Evolutionary conservation across 495 filamentous ascomycete species (phyloP), one percentile per base, ranked within the genome.

Genomic region (Stereocaulon alpinum): DNA sequence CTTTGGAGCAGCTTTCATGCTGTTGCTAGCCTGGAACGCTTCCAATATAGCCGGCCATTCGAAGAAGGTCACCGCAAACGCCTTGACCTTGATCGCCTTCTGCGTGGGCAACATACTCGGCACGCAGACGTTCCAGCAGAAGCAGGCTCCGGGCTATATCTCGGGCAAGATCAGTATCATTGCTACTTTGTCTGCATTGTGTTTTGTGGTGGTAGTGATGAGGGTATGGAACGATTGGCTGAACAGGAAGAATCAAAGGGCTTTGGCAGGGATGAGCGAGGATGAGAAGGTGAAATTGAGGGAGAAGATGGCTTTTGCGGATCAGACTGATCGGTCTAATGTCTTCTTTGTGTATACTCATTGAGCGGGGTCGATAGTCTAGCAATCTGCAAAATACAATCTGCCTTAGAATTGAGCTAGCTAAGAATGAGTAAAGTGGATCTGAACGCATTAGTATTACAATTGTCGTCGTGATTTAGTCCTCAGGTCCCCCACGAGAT

Each of bases 81-180:
- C 74, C 0, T 66, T 78, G 29, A 67, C 77, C 1, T 72, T 77
- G 14, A 72, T 74, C 14, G 72, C 64, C 0, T 80, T 80, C 64
- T 75, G 74, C 43, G 69, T 81, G 14, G 78, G 77, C 0, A 82
- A 82, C 49, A 82, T 83, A 63, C 76, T 82, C n/a, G 80, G 80
- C 0, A 80, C 80, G 12, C 77, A 79, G 59, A 83, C 80, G 0
- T 83, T 83, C 63, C 72, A 74, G 48, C 71, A 73, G 1, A 72
- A 73, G 32, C 72, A 77, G 59, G 77, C 77, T 11, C 76, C 76
- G 30, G 69, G 68, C 5, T 72, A 72, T 41, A 68, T 64, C 17
- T 56, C 53, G 37, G 70, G 69, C 11, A 72, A 72, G 61, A 65
- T 70, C 17, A 69, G 66, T 58, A 71, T 72, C 61, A 58, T 68